Evolutionary conservation across 2,329 filamentous ascomycete genomes (phyloP).

Genomic region (Colletotrichum destructivum): DNA sequence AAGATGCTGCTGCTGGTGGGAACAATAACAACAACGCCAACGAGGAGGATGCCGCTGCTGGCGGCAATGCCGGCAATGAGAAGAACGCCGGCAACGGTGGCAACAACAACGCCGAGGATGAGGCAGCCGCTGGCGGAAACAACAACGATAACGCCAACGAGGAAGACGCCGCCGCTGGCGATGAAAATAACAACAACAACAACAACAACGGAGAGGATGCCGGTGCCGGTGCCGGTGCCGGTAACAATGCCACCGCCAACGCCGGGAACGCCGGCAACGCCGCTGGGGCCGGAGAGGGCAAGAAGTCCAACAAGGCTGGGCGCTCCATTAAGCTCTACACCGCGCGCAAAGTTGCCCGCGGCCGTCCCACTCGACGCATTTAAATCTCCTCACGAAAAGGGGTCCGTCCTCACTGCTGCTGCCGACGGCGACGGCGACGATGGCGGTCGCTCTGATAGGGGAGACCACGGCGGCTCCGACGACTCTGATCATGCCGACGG

Average conservation of each 20-base stretch:
- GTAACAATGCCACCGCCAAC: slow-evolving; percentile 10
- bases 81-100: not conserved
- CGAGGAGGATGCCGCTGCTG: not conserved
- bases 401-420: not conserved
- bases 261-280: not conserved
- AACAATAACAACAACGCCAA: not conserved
- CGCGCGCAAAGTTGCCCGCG: not conserved
- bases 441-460: not conserved
- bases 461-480: not conserved
- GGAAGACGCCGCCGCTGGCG: not conserved
- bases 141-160: slow-evolving; percentile 6
- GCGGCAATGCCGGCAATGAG: not conserved
- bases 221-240: not conserved
- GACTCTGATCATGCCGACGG: not conserved
- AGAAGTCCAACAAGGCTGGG: slow-evolving; percentile 20
- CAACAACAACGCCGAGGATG: not conserved
- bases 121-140: not conserved
- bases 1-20: not conserved
- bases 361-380: slow-evolving; percentile 13
- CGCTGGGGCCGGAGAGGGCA: not conserved
- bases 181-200: slow-evolving; percentile 6
- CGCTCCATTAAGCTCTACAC: slow-evolving; percentile 11
- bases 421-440: not conserved
- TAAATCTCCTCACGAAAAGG: not conserved
- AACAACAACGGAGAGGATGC: not conserved